phyloP scores from a whole-genome alignment of 257 asterid species.

The Anisodus tanguticus region DNA sequence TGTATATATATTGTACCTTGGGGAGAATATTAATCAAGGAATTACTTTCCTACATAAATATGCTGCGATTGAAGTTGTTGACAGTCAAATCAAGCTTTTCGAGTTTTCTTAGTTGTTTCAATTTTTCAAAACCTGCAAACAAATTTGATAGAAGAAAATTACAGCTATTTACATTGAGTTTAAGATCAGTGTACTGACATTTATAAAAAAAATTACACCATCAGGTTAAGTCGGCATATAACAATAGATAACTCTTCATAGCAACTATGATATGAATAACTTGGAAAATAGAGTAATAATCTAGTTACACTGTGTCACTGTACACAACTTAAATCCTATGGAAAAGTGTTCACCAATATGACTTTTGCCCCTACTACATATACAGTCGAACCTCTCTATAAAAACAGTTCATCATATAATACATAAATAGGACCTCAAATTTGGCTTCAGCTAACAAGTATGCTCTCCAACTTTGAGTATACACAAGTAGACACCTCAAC shows the following conservation, averaged over 20 bases:
- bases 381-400: no score
- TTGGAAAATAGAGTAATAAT: not conserved
- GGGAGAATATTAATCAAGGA: no score
- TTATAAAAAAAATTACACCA: no score
- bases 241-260: not conserved
- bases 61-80: conserved; percentile 8
- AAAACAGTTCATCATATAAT: no score
- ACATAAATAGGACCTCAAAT: no score
- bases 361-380: not conserved
- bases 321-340: not conserved
- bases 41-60: not conserved
- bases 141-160: not conserved
- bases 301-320: no score
- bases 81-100: not conserved
- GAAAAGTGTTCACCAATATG: not conserved
- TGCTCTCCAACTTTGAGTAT: no score
- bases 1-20: no score
- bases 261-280: not conserved
- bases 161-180: no score
- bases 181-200: not conserved
- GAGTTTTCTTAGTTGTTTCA: not conserved
- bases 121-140: not conserved
- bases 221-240: not conserved
- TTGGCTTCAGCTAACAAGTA: no score
- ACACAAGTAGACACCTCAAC: no score